These are phyloP conservation scores for Nevesoporus exiguus DNA, from an alignment of 768 basidiomycete species.

Conservation along the genomic window DNA sequence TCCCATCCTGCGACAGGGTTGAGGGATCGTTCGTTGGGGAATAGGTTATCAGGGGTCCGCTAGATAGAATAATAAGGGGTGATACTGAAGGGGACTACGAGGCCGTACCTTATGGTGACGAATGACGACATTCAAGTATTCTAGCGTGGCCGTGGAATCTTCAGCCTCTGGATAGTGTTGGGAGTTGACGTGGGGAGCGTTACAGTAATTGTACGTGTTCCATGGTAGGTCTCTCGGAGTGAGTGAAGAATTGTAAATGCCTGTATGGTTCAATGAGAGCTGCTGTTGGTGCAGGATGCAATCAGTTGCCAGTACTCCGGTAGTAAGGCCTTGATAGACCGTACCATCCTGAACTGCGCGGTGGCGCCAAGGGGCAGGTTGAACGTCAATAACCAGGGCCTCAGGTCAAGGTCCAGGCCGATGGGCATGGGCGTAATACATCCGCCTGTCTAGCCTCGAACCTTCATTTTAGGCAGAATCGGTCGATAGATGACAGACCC, in stretches of 20 bases:
- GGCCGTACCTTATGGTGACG: constrained; percentile 45
- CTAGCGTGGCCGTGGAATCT: constrained; percentile 30
- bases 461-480: too few species aligned
- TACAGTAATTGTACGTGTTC: constrained; percentile 55
- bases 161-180: constrained; percentile 35
- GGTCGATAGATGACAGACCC: too few species aligned
- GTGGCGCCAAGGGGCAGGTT: not conserved
- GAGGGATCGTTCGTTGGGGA: constrained; percentile 40
- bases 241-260: constrained; percentile 43
- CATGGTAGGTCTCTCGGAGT: constrained; percentile 41
- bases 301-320: not conserved
- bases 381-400: too few species aligned
- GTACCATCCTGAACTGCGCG: constrained; percentile 11
- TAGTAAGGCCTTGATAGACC: not conserved
- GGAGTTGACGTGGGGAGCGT: constrained; percentile 44
- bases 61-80: constrained; percentile 12
- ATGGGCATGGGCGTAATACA: too few species aligned
- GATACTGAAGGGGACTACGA: not conserved
- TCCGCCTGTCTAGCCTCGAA: too few species aligned
- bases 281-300: constrained; percentile 2
- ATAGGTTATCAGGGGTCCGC: constrained; percentile 50
- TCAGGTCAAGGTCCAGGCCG: too few species aligned
- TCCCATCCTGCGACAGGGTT: constrained; percentile 40
- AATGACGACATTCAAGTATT: constrained; percentile 42
- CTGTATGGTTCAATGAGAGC: constrained; percentile 16